Evolutionary conservation across 2,329 filamentous ascomycete species (phyloP).

Genomic region (Juglanconis oblonga): DNA sequence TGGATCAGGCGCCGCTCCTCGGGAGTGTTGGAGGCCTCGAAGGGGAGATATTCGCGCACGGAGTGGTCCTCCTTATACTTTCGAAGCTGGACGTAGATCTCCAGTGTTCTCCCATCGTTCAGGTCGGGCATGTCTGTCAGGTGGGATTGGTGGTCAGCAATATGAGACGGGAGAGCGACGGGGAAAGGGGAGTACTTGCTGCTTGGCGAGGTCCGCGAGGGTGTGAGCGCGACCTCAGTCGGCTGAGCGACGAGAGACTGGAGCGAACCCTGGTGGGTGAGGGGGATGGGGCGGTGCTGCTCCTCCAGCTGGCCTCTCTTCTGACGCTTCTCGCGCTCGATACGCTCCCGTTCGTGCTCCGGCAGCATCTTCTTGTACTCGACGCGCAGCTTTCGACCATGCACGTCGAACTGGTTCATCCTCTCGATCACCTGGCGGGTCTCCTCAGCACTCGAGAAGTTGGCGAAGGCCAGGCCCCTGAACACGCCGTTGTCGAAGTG

Average conservation of each 20-base stretch:
- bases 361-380: constrained; percentile 99
- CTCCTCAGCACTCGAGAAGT: constrained; percentile 94
- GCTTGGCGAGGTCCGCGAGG: constrained; percentile 43
- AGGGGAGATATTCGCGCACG: constrained; percentile 73
- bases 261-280: constrained; percentile 83
- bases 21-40: constrained; percentile 76
- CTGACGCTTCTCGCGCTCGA: constrained; percentile 95
- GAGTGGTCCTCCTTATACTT: constrained; percentile 15
- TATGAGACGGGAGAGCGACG: too few relatives aligned
- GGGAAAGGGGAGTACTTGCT: constrained; percentile 33
- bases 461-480: constrained; percentile 91
- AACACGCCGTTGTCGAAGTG: constrained; percentile 99
- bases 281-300: constrained; percentile 77
- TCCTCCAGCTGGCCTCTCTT: constrained; percentile 94
- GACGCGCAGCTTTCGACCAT: constrained; percentile 89
- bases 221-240: constrained; percentile 51
- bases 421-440: constrained; percentile 88
- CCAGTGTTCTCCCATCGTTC: constrained; percentile 83
- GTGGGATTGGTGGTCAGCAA: constrained; percentile 9
- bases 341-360: constrained; percentile 87
- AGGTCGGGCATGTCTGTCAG: constrained; percentile 52
- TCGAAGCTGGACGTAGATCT: constrained; percentile 83
- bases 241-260: constrained; percentile 69
- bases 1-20: constrained; percentile 87
- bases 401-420: constrained; percentile 94